Percentiles rank a stretch among this genome's conserved stretches.
phyloP scores from a whole-genome alignment of 495 filamentous ascomycete genomes.

The Diplogelasinospora grovesii region DNA sequence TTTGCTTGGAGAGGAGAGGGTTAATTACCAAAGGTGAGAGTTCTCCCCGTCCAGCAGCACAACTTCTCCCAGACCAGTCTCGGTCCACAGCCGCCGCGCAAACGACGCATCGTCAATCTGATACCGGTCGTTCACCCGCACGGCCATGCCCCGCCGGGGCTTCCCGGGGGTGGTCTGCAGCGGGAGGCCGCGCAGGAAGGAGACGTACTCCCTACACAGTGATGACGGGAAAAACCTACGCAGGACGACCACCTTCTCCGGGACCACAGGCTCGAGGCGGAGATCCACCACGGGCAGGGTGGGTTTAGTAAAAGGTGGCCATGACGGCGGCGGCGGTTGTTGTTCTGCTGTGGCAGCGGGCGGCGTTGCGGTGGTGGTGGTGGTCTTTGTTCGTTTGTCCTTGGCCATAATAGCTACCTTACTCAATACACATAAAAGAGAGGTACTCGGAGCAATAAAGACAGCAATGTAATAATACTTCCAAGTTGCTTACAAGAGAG shows the following conservation, averaged over 20 bases:
- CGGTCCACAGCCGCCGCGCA: conserved; percentile 65
- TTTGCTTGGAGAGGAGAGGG: not conserved
- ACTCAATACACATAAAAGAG: too few relatives aligned
- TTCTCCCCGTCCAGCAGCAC: conserved; percentile 25
- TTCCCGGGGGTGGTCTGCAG: conserved; percentile 75
- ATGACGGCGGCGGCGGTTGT: conserved; percentile 33
- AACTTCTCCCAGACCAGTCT: conserved; percentile 52
- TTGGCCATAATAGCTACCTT: too few relatives aligned
- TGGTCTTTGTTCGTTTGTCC: conserved; percentile 18
- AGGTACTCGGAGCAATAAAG: too few relatives aligned
- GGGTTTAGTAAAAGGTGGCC: conserved; percentile 75
- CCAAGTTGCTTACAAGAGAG: too few relatives aligned
- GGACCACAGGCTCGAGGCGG: conserved; percentile 43
- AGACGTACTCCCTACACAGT: conserved; percentile 74
- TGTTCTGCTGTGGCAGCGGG: not conserved
- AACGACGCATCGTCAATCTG: conserved; percentile 73
- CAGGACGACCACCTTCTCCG: conserved; percentile 67
- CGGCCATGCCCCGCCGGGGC: conserved; percentile 77
- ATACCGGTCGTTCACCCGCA: conserved; percentile 86
- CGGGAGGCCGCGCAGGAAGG: conserved; percentile 68
- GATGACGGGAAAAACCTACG: conserved; percentile 70
- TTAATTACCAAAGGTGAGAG: conserved; percentile 25
- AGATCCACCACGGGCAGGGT: conserved; percentile 63
- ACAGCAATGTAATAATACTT: too few relatives aligned
- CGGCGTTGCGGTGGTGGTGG: not conserved